A percentile compares a stretch with the other conserved stretches of the same genome.
phyloP scores from a whole-genome alignment of 257 asterid genomes.

The Datura wrightii region DNA sequence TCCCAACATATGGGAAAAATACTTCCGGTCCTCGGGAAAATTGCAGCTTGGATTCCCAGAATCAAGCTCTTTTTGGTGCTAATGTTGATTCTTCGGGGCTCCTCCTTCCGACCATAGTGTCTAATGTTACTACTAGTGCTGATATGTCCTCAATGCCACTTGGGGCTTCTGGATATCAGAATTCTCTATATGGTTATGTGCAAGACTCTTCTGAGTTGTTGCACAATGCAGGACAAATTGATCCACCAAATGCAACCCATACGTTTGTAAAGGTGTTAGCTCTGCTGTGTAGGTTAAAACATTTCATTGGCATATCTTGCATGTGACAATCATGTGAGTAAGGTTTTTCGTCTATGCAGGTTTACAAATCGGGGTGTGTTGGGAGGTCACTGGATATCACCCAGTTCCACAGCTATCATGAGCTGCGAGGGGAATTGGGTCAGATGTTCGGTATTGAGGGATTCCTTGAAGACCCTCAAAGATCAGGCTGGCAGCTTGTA shows the following conservation, averaged over 20 bases:
- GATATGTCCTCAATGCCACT: slow-evolving; percentile 68
- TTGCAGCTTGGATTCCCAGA: slow-evolving; percentile 62
- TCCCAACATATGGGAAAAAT: slow-evolving; percentile 65
- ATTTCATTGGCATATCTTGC: slow-evolving; percentile 9
- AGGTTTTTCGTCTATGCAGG: slow-evolving; percentile 50
- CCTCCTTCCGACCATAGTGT: slow-evolving; percentile 70
- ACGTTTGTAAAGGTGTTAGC: slow-evolving; percentile 80
- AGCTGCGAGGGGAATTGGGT: slow-evolving; percentile 88
- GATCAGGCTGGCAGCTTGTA: slow-evolving; percentile 99
- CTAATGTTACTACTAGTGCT: slow-evolving; percentile 56
- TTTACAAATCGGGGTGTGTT: slow-evolving; percentile 78
- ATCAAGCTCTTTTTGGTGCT: slow-evolving; percentile 66
- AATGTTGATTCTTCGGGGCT: slow-evolving; percentile 73
- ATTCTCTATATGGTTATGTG: slow-evolving; percentile 63
- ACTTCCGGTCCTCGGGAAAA: slow-evolving; percentile 61
- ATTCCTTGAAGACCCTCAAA: slow-evolving; percentile 94
- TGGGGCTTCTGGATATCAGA: slow-evolving; percentile 70
- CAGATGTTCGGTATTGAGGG: slow-evolving; percentile 93
- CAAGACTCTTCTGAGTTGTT: slow-evolving; percentile 78
- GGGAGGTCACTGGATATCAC: slow-evolving; percentile 94
- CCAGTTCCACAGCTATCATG: slow-evolving; percentile 93
- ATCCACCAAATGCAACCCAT: slow-evolving; percentile 57
- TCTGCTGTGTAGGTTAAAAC: not conserved
- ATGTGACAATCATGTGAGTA: slow-evolving; percentile 10
- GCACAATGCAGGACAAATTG: slow-evolving; percentile 63